phyloP scores from a whole-genome alignment of 1,284 basidiomycete genomes.

The Grifola frondosa region DNA sequence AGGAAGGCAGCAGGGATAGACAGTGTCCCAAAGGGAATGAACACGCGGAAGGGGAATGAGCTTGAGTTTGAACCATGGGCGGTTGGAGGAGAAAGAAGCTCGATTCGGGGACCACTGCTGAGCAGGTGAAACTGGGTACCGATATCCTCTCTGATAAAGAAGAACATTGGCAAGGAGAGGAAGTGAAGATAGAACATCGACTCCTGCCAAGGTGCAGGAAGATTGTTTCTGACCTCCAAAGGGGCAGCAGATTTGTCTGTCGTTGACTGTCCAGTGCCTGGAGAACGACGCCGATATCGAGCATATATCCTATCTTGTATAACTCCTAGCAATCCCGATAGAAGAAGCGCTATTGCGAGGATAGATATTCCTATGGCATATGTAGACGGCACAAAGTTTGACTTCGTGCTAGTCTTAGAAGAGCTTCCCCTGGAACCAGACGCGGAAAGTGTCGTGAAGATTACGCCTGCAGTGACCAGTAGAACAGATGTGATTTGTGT shows the following conservation, averaged over 20 bases:
- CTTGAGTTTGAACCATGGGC: conserved; percentile 17
- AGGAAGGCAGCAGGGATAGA: conserved; percentile 64
- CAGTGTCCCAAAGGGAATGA: conserved; percentile 5
- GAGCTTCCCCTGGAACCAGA: conserved; percentile 36
- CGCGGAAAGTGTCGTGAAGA: conserved; percentile 82
- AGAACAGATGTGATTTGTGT: conserved; percentile 73
- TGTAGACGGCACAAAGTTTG: conserved; percentile 33
- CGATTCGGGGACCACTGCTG: conserved; percentile 39
- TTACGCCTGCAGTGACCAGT: conserved; percentile 79
- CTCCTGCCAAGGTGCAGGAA: conserved; percentile 70
- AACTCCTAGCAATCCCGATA: conserved; percentile 83
- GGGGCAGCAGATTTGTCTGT: background rate
- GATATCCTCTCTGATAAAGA: conserved; percentile 55
- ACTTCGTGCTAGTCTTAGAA: too few relatives aligned
- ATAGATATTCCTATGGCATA: conserved; percentile 77
- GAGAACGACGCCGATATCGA: conserved; percentile 49
- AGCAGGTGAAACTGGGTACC: conserved; percentile 46
- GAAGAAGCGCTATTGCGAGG: conserved; percentile 73
- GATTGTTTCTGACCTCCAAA: conserved; percentile 10
- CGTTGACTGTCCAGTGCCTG: background rate
- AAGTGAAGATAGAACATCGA: conserved; percentile 88
- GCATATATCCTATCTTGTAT: conserved; percentile 83
- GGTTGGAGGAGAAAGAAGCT: conserved; percentile 21
- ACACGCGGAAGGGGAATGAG: conserved; percentile 12
- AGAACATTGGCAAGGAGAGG: conserved; percentile 73